Evolutionary conservation across 331 rosid genomes (phyloP).

Genomic region (Quercus phellos): DNA sequence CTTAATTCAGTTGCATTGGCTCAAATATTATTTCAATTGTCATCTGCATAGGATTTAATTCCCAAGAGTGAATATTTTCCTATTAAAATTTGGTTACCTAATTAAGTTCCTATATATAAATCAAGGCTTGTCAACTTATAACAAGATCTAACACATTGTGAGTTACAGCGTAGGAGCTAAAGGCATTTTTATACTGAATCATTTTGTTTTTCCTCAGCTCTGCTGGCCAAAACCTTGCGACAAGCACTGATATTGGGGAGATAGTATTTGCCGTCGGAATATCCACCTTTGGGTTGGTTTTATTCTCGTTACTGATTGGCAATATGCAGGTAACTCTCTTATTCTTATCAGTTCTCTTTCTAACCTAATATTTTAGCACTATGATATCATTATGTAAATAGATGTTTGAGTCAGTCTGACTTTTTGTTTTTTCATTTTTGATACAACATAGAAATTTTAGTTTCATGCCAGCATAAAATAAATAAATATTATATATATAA

Average conservation of each 20-base stretch:
- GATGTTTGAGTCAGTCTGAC: not conserved
- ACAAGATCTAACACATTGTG: not conserved
- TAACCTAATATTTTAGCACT: not conserved
- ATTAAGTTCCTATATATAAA: not conserved
- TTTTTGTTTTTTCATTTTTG: too few species aligned
- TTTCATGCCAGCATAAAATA: too few species aligned
- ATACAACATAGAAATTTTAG: too few species aligned
- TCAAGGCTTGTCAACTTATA: not conserved
- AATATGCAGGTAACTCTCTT: conserved; percentile 1
- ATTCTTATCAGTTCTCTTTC: not conserved
- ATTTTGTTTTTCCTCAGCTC: not conserved
- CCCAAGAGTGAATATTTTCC: too few species aligned
- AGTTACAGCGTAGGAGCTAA: not conserved
- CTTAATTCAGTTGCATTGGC: too few species aligned
- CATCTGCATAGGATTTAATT: not conserved
- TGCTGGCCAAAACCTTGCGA: not conserved
- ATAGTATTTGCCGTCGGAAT: not conserved
- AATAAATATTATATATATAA: too few species aligned
- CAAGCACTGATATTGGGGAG: not conserved
- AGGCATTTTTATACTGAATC: not conserved
- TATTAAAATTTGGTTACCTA: too few species aligned
- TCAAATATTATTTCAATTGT: not conserved
- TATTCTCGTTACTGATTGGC: not conserved
- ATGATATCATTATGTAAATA: not conserved
- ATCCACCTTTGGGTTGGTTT: not conserved